Evolutionary conservation across 148 eudicot genomes (phyloP).

Genomic region (Cornus controversa): DNA sequence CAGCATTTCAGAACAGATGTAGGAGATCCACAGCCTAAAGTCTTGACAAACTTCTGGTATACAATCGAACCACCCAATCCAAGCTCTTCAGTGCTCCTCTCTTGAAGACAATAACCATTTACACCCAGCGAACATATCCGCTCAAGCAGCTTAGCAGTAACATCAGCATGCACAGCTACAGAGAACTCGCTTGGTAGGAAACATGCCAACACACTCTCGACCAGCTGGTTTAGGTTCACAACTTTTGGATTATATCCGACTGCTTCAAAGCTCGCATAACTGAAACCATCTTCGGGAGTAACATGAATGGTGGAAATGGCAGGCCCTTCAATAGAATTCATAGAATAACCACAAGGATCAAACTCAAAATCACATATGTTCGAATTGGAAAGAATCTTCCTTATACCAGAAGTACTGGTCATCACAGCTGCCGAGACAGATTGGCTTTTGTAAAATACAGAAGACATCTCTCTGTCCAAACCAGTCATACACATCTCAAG

Average conservation of each 20-base stretch:
- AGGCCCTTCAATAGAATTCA: slow-evolving; percentile 42
- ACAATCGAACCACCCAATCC: slow-evolving; percentile 30
- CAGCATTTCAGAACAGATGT: slow-evolving; percentile 16
- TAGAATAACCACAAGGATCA: slow-evolving; percentile 53
- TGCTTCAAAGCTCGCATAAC: slow-evolving; percentile 45
- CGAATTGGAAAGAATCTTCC: slow-evolving; percentile 38
- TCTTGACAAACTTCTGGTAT: slow-evolving; percentile 32
- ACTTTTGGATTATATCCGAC: slow-evolving; percentile 32
- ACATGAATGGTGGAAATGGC: slow-evolving; percentile 49
- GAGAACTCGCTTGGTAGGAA: slow-evolving; percentile 41
- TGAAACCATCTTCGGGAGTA: slow-evolving; percentile 52
- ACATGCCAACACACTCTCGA: slow-evolving; percentile 35
- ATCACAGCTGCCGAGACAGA: slow-evolving; percentile 32
- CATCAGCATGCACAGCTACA: slow-evolving; percentile 36
- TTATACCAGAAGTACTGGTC: slow-evolving; percentile 35
- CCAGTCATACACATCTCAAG: slow-evolving; percentile 56
- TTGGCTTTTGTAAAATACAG: slow-evolving; percentile 37
- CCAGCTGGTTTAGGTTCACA: slow-evolving; percentile 22
- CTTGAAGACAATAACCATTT: slow-evolving; percentile 26
- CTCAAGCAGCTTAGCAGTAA: slow-evolving; percentile 17
- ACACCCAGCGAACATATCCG: slow-evolving; percentile 13
- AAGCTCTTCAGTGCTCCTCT: slow-evolving; percentile 31
- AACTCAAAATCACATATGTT: slow-evolving; percentile 49
- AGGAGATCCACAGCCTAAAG: slow-evolving; percentile 17
- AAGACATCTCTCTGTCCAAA: slow-evolving; percentile 35